Evolutionary conservation across 2,329 filamentous ascomycete genomes (phyloP).

Genomic region (Colletotrichum horii): DNA sequence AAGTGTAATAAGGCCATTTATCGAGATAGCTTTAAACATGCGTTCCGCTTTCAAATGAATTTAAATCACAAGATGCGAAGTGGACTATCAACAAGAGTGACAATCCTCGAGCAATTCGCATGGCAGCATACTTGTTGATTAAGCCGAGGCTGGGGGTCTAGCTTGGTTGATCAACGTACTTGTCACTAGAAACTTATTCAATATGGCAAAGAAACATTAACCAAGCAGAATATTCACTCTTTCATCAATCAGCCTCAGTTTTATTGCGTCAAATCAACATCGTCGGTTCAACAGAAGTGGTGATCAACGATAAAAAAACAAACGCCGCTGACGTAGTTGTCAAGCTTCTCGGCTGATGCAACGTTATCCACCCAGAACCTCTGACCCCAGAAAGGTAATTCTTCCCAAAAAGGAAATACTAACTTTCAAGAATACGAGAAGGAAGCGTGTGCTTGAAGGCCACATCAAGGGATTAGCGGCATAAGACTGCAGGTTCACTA

Average conservation of each 20-base stretch:
- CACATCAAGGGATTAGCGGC: background rate
- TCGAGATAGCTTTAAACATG: background rate
- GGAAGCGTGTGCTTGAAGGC: background rate
- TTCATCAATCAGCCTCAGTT: background rate
- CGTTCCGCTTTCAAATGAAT: background rate
- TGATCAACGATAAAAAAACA: background rate
- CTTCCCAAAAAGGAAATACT: background rate
- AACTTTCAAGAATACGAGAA: background rate
- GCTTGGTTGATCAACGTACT: background rate
- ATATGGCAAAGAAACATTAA: background rate
- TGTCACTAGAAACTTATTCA: fast-evolving
- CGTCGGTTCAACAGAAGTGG: background rate
- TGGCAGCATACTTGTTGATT: background rate
- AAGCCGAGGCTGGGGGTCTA: background rate
- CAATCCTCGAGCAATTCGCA: background rate
- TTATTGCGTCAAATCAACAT: fast-evolving
- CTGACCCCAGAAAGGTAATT: background rate
- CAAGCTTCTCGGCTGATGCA: background rate
- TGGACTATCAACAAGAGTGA: background rate
- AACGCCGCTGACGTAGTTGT: background rate
- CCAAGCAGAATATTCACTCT: background rate
- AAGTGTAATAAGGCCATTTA: background rate
- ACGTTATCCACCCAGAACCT: background rate
- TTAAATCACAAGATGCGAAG: background rate
- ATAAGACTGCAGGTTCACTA: background rate